Evolutionary conservation across 495 filamentous ascomycete genomes (phyloP), one percentile per base, ranked within the genome.

Genomic region (Ramalina peruviana): DNA sequence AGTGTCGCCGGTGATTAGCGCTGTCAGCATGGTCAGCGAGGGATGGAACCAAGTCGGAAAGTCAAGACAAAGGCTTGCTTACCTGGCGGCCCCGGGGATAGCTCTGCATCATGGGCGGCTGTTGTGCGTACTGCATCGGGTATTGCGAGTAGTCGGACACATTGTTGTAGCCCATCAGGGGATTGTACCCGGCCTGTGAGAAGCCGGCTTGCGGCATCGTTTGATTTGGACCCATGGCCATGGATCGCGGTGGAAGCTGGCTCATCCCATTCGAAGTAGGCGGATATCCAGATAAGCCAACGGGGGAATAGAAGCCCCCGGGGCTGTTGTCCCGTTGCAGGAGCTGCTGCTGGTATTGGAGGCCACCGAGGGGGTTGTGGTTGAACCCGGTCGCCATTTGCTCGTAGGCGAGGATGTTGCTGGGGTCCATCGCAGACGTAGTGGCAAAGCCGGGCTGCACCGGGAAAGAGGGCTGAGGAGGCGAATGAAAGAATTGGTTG

Each of bases 101-200:
- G 25, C 55, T 62, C 59, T 49, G 66, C 54, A 62, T 73, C 68
- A 54, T 68, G 62, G 54, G 66, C 55, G 71, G 71, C 53, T 70
- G 56, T 58, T 70, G 70, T 25, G 65, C 50, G 55, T 71, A 72
- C 55, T 72, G 70, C 46, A 72, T 66, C 53, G 71, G 66, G 58
- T 73, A 75, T 57, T 70, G 71, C 57, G 73, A 73, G 21, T 40
- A 51, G 40, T 52, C 44, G 17, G 47, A 30, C 71, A 76, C 70
- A 58, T 70, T 64, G 53, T 65, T 60, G n/a, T 65, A 57, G 48
- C 65, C 61, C 56, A 73, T 62, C 15, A 69, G 61, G 16, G 71
- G 71, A 60, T 66, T 73, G 58, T 67, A 74, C 41, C 67, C 33
- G 11, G 45, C 71, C 51, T 70, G 71, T 40, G 67, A 62, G 49